A percentile compares a stretch with the other conserved stretches of the same genome.
Conservation (phyloP, 2,329 filamentous ascomycete species). For the Aspergillus persii region DNA sequence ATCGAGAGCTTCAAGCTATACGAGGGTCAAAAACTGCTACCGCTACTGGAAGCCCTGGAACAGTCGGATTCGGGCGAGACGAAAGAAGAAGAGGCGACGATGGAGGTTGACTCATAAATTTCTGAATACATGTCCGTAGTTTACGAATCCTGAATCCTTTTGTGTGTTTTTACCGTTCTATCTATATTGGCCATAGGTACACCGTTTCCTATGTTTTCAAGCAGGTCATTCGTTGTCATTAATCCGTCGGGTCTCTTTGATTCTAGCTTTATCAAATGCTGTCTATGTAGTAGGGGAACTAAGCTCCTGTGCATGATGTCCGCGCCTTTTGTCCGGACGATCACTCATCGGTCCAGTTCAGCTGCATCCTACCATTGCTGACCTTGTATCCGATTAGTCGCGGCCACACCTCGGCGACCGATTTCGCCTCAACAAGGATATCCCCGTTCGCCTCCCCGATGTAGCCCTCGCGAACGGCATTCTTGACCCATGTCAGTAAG, state of each 20-base stretch:
- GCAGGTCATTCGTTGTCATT: not conserved
- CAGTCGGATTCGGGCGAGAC: slow-evolving; percentile 43
- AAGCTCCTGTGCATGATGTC: not conserved
- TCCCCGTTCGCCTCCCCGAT: slow-evolving; percentile 66
- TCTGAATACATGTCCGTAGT: slow-evolving; percentile 26
- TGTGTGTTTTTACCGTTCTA: not conserved
- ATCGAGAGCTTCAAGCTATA: slow-evolving; percentile 84
- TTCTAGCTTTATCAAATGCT: not conserved
- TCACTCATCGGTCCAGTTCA: slow-evolving; percentile 75
- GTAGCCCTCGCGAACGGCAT: slow-evolving; percentile 73
- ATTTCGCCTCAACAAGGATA: slow-evolving; percentile 76
- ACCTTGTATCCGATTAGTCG: slow-evolving; percentile 72
- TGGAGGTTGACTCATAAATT: slow-evolving; percentile 57
- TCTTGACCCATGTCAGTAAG: slow-evolving; percentile 75
- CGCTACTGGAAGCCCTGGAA: slow-evolving; percentile 74
- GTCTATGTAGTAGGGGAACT: not conserved
- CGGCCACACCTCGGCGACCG: slow-evolving; percentile 68
- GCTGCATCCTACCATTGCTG: slow-evolving; percentile 70
- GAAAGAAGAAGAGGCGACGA: slow-evolving; percentile 42
- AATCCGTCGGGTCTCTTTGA: not conserved
- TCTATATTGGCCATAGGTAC: no score
- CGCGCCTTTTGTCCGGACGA: not conserved
- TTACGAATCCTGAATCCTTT: slow-evolving; percentile 24
- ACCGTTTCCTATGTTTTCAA: no score
- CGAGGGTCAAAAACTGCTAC: slow-evolving; percentile 82